These are phyloP conservation scores for Apiospora marii DNA, from an alignment of 2,329 filamentous ascomycete species.

Conservation along the genomic window DNA sequence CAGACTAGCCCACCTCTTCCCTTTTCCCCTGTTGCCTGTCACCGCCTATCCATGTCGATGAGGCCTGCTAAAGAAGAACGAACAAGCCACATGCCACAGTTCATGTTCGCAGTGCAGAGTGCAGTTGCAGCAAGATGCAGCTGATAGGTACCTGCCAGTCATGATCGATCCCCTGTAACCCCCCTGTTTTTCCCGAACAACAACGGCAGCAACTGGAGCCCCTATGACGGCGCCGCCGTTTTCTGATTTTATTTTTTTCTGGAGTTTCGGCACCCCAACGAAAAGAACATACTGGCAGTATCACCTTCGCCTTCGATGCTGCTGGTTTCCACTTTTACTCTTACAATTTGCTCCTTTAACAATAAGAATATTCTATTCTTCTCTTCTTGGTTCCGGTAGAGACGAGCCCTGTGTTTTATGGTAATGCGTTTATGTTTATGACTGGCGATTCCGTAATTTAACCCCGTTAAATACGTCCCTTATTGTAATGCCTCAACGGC, in stretches of 20 bases:
- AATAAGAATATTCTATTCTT: background rate
- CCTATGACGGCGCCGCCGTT: slow-evolving; percentile 14
- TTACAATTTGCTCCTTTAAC: background rate
- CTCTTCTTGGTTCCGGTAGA: background rate
- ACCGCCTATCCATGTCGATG: slow-evolving; percentile 3
- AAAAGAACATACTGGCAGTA: slow-evolving; percentile 19
- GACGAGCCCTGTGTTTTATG: background rate
- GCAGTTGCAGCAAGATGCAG: background rate
- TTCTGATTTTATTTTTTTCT: slow-evolving; percentile 5
- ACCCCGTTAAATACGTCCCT: background rate
- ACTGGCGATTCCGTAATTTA: background rate
- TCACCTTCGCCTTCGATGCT: background rate
- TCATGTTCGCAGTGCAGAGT: background rate
- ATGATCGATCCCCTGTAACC: background rate
- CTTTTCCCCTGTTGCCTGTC: background rate
- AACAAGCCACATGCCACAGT: background rate
- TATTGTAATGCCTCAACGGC: slow-evolving; percentile 21
- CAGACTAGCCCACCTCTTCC: background rate
- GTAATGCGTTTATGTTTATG: slow-evolving; percentile 11
- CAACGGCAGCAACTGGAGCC: background rate
- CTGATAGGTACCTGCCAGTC: background rate
- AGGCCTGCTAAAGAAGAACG: background rate
- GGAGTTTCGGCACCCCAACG: background rate
- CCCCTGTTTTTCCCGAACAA: slow-evolving; percentile 17
- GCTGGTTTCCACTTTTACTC: background rate